phyloP scores from a whole-genome alignment of 2,329 filamentous ascomycete species.

The Fusarium sp. region DNA sequence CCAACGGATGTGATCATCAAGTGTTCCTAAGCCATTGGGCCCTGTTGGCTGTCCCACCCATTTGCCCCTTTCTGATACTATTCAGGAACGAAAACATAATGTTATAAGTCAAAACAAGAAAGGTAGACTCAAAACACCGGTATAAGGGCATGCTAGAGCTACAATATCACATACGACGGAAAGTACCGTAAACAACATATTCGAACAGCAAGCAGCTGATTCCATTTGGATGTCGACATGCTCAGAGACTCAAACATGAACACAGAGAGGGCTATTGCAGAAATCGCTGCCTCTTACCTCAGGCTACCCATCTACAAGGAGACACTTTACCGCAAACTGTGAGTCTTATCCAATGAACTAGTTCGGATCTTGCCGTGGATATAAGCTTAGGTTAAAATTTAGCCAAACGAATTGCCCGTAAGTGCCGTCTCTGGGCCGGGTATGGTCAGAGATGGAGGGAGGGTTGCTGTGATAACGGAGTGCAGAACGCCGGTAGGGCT shows the following conservation, averaged over 20 bases:
- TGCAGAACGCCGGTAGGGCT: background rate
- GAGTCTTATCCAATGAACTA: background rate
- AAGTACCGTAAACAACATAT: no score
- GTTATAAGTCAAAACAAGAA: background rate
- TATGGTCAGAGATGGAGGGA: background rate
- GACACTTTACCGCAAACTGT: no score
- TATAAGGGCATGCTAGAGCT: no score
- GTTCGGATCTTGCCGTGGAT: slow-evolving; percentile 1
- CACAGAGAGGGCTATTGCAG: no score
- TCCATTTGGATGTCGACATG: no score
- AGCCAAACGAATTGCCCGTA: no score
- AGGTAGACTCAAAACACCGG: background rate
- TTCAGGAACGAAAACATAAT: background rate
- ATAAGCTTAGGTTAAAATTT: background rate
- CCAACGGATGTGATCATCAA: background rate
- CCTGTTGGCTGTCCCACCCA: background rate
- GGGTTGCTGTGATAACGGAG: background rate
- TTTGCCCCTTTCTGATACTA: background rate
- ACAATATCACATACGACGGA: no score
- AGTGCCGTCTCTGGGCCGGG: background rate
- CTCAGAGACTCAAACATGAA: no score
- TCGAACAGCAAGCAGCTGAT: no score
- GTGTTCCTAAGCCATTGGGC: background rate
- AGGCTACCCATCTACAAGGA: no score
- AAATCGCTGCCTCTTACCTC: no score